Percentiles rank a stretch among this genome's conserved stretches.
These are phyloP conservation scores for Ambrosiella xylebori DNA, from an alignment of 2,329 filamentous ascomycete genomes.

Conservation along the genomic window DNA sequence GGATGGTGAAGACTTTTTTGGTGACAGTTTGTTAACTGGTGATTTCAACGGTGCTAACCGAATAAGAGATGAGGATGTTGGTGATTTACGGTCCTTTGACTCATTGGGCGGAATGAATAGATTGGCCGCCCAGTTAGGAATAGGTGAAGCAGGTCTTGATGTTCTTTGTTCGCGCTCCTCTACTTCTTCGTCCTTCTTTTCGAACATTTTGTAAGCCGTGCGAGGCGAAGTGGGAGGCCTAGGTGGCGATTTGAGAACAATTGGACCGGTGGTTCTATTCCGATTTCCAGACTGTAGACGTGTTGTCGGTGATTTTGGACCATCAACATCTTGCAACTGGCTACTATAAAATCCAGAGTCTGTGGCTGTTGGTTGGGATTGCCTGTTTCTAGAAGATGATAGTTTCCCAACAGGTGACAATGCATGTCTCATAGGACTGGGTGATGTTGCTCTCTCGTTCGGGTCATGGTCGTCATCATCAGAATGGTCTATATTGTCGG, in stretches of 20 bases:
- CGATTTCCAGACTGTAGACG: background rate
- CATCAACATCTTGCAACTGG: conserved; percentile 21
- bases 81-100: background rate
- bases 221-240: background rate
- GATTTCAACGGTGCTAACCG: conserved; percentile 3
- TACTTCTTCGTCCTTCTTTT: background rate
- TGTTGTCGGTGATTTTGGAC: conserved; percentile 3
- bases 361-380: background rate
- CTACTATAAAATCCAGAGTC: conserved; percentile 62
- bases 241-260: background rate
- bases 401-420: conserved; percentile 1
- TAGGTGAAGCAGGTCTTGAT: conserved; percentile 4
- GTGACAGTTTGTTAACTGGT: background rate
- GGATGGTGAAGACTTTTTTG: background rate
- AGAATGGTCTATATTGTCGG: background rate
- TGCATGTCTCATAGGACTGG: conserved; percentile 5
- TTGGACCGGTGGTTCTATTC: background rate
- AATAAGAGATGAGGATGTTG: background rate
- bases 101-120: conserved; percentile 5
- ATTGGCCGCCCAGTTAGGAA: conserved; percentile 1
- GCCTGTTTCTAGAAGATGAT: background rate
- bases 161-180: background rate
- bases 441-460: conserved; percentile 10
- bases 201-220: background rate
- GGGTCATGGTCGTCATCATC: conserved; percentile 2